Base-by-base conservation (phyloP, 2,329 filamentous ascomycete genomes). In the Fusarium oxysporum region DNA sequence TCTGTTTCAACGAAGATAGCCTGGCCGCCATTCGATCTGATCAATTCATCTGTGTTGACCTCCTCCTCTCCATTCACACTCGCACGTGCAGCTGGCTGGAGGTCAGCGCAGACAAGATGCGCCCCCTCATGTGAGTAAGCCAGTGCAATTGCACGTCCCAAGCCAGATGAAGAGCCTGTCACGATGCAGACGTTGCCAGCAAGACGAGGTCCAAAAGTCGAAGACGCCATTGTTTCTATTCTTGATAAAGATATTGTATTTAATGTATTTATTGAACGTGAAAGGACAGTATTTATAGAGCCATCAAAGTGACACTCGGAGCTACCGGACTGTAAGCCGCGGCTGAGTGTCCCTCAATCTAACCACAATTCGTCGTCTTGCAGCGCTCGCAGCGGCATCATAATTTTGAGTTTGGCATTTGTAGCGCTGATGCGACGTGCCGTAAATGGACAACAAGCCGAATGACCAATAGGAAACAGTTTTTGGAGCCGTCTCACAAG, bases 81-180 rank as follows among this genome's bases (percentile, higher is more conserved):
- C 1, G 65, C 59, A 21, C 76, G 79, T 38, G 78, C 79, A 23
- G 70, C 54, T 2, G 76, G 79, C 21, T 68, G 74, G 0, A 85
- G 68, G 65, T 86, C 85, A 2, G 83, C 81, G 38, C 83, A 86
- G 25, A 86, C 80, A 10, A 87, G 71, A 10, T 70, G 71, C 1
- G 84, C 83, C 8, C 85, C 85, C 60, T 86, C 81, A 6, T 69
- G 75, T 3, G 83, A 81, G 60, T 85, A 86, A 5, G 78, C 80
- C 4, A 85, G 68, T 1, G 84, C 78, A n/a, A 87, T 87, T 2
- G 84, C 82, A 8, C 85, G 80, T 2, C 86, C 85, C 0, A 87
- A 75, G 4, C 85, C 85, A 0, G 84, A 85, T 1, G 85, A 86
- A 4, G 83, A 78, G 16, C 85, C 85, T 0, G 85, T 86, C 10